Percentiles rank a stretch among this genome's conserved stretches.
These are phyloP conservation scores for Coriolopsis trogii DNA, from an alignment of 1,284 basidiomycete genomes.

Conservation along the genomic window DNA sequence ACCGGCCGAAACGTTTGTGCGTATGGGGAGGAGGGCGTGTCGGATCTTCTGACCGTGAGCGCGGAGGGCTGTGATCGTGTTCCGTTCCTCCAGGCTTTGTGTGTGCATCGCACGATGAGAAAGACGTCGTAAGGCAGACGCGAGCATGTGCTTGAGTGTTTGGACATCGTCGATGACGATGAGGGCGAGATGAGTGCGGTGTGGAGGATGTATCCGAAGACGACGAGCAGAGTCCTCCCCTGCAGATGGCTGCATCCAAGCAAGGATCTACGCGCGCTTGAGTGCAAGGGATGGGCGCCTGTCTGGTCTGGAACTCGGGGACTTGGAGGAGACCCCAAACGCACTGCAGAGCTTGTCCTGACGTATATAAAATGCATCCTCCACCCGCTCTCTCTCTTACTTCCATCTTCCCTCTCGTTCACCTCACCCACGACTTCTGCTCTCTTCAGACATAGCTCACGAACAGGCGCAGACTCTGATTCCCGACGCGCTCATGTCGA, in stretches of 20 bases:
- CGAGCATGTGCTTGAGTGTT: too few relatives aligned
- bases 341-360: constrained; percentile 4
- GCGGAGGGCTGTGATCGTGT: constrained; percentile 5
- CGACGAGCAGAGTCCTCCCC: background rate
- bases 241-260: too few relatives aligned
- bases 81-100: too few relatives aligned
- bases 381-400: constrained; percentile 8
- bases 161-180: background rate
- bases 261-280: too few relatives aligned
- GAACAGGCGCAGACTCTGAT: constrained; percentile 9
- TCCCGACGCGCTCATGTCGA: constrained; percentile 19
- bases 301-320: background rate
- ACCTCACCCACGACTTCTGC: background rate
- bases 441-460: constrained; percentile 2
- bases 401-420: constrained; percentile 5
- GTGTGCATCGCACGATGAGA: too few relatives aligned
- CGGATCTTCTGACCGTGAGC: constrained; percentile 22
- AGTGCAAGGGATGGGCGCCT: constrained; percentile 10
- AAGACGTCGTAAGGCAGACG: too few relatives aligned
- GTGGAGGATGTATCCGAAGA: background rate
- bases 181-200: background rate
- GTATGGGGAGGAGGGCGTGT: constrained; percentile 1
- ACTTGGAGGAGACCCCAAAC: constrained; percentile 12
- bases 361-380: constrained; percentile 21
- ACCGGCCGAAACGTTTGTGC: constrained; percentile 18